Evolutionary conservation across 441 rosid genomes (phyloP).

Genomic region (Hura crepitans): DNA sequence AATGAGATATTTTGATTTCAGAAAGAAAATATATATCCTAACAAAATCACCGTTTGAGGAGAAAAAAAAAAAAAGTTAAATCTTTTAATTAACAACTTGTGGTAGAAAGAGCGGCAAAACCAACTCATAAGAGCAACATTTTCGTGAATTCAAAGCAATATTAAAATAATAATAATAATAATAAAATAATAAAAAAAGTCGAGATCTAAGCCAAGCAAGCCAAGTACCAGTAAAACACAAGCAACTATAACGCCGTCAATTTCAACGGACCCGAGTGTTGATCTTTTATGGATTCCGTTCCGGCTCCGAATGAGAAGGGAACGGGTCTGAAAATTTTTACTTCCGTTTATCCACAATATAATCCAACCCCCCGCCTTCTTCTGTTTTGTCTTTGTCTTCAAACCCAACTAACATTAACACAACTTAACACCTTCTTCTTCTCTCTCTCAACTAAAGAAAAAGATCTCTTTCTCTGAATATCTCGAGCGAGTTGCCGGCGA

Average conservation of each 20-base stretch:
- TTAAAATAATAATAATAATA: constrained; percentile 4
- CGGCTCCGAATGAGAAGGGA: constrained; percentile 11
- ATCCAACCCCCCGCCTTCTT: constrained; percentile 33
- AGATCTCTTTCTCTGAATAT: neutral
- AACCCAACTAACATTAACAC: constrained; percentile 31
- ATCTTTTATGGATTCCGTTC: neutral
- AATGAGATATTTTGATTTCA: too few species aligned
- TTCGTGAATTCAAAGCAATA: constrained; percentile 19
- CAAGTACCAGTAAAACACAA: neutral
- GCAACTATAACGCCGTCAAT: neutral
- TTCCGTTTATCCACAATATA: constrained; percentile 25
- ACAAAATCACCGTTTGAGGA: too few species aligned
- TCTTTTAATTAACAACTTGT: too few species aligned
- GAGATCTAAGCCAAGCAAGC: neutral
- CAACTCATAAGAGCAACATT: constrained; percentile 10
- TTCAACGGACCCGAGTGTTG: constrained; percentile 6
- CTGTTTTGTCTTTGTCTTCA: constrained; percentile 35
- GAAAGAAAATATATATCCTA: too few species aligned
- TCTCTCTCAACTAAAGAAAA: neutral
- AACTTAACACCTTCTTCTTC: constrained; percentile 12
- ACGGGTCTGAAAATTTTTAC: constrained; percentile 30
- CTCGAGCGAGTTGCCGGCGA: constrained; percentile 45
- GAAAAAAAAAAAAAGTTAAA: neutral
- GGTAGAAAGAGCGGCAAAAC: constrained; percentile 8
- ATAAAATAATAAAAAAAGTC: neutral